Evolutionary conservation across 1,284 basidiomycete species (phyloP).

Genomic region (Anthracocystis walkeri): DNA sequence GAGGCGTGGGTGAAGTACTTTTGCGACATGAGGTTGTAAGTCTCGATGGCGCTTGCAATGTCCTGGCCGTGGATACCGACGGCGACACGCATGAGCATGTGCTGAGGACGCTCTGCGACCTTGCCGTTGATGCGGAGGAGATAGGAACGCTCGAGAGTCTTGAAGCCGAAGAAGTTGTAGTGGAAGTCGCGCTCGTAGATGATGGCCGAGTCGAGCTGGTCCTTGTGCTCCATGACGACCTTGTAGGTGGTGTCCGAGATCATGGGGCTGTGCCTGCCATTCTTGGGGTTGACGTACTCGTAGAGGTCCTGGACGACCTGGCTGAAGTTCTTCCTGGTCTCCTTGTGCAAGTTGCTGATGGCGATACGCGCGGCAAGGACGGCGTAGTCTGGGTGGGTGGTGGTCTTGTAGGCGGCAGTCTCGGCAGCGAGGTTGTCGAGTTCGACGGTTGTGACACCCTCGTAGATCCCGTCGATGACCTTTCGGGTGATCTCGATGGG

Average conservation of each 20-base stretch:
- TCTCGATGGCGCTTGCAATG: constrained; percentile 89
- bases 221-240: constrained; percentile 84
- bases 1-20: constrained; percentile 91
- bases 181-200: constrained; percentile 98
- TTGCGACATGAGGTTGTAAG: constrained; percentile 88
- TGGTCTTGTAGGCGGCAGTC: constrained; percentile 96
- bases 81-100: constrained; percentile 99
- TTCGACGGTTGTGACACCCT: constrained; percentile 95
- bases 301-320: constrained; percentile 91
- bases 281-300: constrained; percentile 97
- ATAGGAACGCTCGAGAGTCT: constrained; percentile 98
- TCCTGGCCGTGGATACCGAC: constrained; percentile 95
- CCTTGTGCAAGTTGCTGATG: constrained; percentile 98
- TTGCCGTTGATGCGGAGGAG: constrained; percentile 92
- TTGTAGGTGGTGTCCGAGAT: constrained; percentile 90
- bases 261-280: constrained; percentile 82
- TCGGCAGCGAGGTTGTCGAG: constrained; percentile 84
- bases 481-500: constrained; percentile 79
- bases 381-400: constrained; percentile 93
- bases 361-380: constrained; percentile 98
- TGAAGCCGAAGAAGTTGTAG: constrained; percentile 92
- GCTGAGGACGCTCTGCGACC: constrained; percentile 96
- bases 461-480: constrained; percentile 93
- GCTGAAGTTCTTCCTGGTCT: constrained; percentile 97
- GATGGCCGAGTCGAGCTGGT: constrained; percentile 89